Base-by-base conservation (phyloP, 2,329 filamentous ascomycete genomes). In the Dothiorella sarmentorum region DNA sequence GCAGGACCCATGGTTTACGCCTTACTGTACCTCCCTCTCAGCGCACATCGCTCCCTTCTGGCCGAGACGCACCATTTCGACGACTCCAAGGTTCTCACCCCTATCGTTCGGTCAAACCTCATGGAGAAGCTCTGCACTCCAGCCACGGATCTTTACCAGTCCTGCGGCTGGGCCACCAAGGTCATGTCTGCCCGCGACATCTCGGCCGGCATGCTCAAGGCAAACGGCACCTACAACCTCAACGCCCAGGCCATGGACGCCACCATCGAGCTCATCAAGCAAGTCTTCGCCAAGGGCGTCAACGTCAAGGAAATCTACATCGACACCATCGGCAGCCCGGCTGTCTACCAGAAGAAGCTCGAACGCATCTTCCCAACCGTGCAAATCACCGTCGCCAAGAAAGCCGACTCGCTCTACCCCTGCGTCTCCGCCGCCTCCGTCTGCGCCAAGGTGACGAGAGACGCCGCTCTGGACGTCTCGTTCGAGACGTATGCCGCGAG, bases 221-320 rank as follows among this genome's bases (percentile, higher is more conserved):
- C 85, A 2, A 66, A 72, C 60, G 69, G 75, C 7, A 77, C 78
- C 3, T 95, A 97, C 76, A 99, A 99, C 71, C 84, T 99, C 63
- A 99, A 99, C 71, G 91, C 91, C 4, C 94, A 99, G 74, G 93
- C 93, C 17, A 88, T 94, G 85, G 92, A 96, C 73, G 90, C 93
- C 3, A 97, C 93, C 0, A 85, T 96, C 22, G 83, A 84, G 37
- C 80, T 99, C 55, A 93, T 97, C 67, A 80, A 85, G 58, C 86
- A 85, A 33, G 89, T 96, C 3, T 81, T 94, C 33, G 85, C 84
- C 7, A 80, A 81, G 18, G 90, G 90, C 33, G 89, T 97, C 62
- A 91, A 95, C 71, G 80, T 97, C 4, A 83, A 80, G 59, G 90
- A 97, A 73, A 89, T 99, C 53, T 99, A 91, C 72, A 92, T 99